A percentile compares a stretch with the other conserved stretches of the same genome.
phyloP scores from a whole-genome alignment of 768 basidiomycete genomes.

The Kwoniella bestiolae region DNA sequence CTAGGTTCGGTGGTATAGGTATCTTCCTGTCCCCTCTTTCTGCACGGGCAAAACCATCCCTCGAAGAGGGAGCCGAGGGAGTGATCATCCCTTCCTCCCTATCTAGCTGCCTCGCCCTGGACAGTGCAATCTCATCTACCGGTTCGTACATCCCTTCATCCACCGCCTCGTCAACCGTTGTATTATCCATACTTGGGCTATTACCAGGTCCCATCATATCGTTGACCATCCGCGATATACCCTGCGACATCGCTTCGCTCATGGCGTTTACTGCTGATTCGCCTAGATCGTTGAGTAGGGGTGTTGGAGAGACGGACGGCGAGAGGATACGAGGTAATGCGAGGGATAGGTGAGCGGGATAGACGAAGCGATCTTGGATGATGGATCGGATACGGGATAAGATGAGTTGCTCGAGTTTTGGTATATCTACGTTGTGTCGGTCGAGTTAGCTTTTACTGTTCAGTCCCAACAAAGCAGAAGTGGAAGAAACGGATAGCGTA shows the following conservation, averaged over 20 bases:
- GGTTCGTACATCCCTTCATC: conserved; percentile 1
- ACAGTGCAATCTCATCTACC: neutral
- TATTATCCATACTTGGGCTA: conserved; percentile 11
- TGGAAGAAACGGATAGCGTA: conserved; percentile 13
- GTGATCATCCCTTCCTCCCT: conserved; percentile 8
- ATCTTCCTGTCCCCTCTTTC: conserved; percentile 26
- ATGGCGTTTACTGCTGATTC: conserved; percentile 43
- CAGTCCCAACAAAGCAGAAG: neutral
- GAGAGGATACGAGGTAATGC: conserved; percentile 47
- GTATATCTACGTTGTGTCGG: conserved; percentile 66
- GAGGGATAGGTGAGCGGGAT: conserved; percentile 49
- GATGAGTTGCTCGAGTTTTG: conserved; percentile 94
- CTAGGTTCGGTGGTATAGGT: conserved; percentile 41
- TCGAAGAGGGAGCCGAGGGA: too few species aligned
- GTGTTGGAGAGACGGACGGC: conserved; percentile 36
- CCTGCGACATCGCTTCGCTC: conserved; percentile 36
- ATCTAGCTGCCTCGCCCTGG: conserved; percentile 21
- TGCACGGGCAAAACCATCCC: neutral
- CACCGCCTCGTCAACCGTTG: conserved; percentile 15
- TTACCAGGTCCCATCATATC: conserved; percentile 28
- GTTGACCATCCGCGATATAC: conserved; percentile 33
- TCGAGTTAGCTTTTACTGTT: too few species aligned
- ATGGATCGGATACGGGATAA: conserved; percentile 76
- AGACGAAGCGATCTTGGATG: conserved; percentile 59
- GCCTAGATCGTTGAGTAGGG: conserved; percentile 42